Evolutionary conservation across 192 early-diverging fungal genomes (phyloP).

Genomic region (Coemansia sp.): DNA sequence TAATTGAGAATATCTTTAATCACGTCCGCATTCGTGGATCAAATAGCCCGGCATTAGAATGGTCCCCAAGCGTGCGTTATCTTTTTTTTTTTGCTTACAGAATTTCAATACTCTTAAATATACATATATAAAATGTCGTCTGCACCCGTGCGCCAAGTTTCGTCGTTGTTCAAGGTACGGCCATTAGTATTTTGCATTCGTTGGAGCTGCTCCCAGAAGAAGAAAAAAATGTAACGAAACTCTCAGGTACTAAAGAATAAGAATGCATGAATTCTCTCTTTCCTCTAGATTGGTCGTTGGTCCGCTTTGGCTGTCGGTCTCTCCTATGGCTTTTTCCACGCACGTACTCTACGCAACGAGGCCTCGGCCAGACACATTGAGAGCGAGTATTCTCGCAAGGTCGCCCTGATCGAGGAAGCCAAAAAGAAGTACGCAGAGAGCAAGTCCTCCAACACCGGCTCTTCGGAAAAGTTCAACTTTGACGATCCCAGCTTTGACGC

Average conservation of each 20-base stretch:
- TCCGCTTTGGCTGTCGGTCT: slow-evolving; percentile 47
- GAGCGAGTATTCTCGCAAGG: slow-evolving; percentile 49
- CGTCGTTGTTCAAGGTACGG: slow-evolving; percentile 59
- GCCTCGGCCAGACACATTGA: slow-evolving; percentile 42
- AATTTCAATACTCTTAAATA: not conserved
- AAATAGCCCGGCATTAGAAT: not conserved
- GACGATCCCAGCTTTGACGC: slow-evolving; percentile 50
- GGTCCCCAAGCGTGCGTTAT: not conserved
- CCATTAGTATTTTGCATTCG: not conserved
- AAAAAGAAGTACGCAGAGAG: slow-evolving; percentile 53
- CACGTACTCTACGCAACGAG: slow-evolving; percentile 39
- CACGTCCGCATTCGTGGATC: not conserved
- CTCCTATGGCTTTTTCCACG: slow-evolving; percentile 51
- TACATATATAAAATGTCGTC: slow-evolving; percentile 24
- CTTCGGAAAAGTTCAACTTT: slow-evolving; percentile 41
- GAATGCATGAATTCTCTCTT: not conserved
- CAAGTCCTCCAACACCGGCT: slow-evolving; percentile 23
- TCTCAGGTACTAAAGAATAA: not conserved
- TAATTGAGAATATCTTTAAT: slow-evolving; percentile 2
- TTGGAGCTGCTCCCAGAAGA: not conserved
- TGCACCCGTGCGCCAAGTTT: slow-evolving; percentile 52
- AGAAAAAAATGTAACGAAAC: not conserved
- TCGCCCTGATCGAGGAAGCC: slow-evolving; percentile 55
- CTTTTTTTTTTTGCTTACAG: slow-evolving; percentile 8
- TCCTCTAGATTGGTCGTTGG: slow-evolving; percentile 57